Evolutionary conservation across 2,329 filamentous ascomycete species (phyloP), one percentile per base, ranked within the genome.

Genomic region (Fusarium sp.): DNA sequence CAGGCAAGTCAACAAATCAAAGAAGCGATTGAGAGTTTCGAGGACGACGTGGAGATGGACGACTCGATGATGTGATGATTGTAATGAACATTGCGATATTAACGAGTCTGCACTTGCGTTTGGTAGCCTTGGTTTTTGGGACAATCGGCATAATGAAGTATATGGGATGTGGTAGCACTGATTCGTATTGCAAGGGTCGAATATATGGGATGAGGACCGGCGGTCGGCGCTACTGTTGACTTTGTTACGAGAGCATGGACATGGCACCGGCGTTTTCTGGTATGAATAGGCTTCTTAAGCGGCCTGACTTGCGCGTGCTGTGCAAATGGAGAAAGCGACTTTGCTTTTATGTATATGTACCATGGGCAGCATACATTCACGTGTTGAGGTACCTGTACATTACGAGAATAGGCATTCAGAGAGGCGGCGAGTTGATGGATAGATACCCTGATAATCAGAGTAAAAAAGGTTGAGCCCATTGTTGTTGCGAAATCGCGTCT

Each of bases 1-100:
- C 24, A 98, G 95, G 94, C 96, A 77, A 95, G 94, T 74, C 92
- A 94, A 72, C 93, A 95, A 82, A 98, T 99, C 83, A 99, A 98
- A 84, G 95, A 98, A 81, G 95, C 94, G 24, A 98, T 99, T 85
- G 96, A 98, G 85, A 92, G 92, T 77, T 89, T 98, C 66, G 94
- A 97, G 78, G 92, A 95, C 64, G 92, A 94, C 69, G 91, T 93
- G 66, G 89, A 91, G 64, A 90, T 93, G 82, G 89, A 91, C 71
- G 89, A 91, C 80, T 90, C 88, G 69, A 90, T 90, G 86, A 89
- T 90, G 83, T 84, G 83, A 83, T 89, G 83, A 88, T 73, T 73
- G 70, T 75, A 78, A 81, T 69, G 76, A 78, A 67, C 60, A 73
- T 73, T 74, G 69, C 66, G 57, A 66, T 69, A 73, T 74, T 77